phyloP scores from a whole-genome alignment of 179 eudicot species.

The Carnegiea gigantea region DNA sequence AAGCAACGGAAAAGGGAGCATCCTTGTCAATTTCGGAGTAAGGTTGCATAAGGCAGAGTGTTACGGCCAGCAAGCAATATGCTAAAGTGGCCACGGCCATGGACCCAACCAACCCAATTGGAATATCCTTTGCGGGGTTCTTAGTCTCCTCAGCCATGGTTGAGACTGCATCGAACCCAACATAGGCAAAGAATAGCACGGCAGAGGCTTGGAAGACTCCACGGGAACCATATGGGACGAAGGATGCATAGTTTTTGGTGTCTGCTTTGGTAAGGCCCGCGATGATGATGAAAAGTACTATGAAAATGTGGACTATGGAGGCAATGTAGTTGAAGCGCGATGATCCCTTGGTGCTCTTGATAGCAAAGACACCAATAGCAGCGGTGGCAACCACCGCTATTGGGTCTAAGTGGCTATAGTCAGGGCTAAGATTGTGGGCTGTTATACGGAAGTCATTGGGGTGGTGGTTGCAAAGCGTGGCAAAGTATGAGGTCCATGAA shows the following conservation, averaged over 20 bases:
- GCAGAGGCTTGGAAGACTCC: constrained; percentile 74
- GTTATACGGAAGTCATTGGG: constrained; percentile 50
- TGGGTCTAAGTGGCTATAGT: constrained; percentile 63
- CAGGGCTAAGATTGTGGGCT: constrained; percentile 29
- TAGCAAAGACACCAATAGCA: constrained; percentile 41
- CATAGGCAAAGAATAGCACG: constrained; percentile 70
- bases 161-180: constrained; percentile 81
- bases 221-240: constrained; percentile 43
- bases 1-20: constrained; percentile 74
- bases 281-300: constrained; percentile 60
- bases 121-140: constrained; percentile 71
- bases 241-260: constrained; percentile 34
- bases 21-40: constrained; percentile 38
- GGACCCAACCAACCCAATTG: constrained; percentile 75
- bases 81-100: constrained; percentile 51
- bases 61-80: constrained; percentile 57
- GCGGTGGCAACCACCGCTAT: constrained; percentile 46
- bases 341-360: constrained; percentile 50
- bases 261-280: constrained; percentile 61
- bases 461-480: constrained; percentile 58
- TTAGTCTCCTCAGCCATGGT: constrained; percentile 91
- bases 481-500: constrained; percentile 78
- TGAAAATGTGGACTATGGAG: constrained; percentile 51
- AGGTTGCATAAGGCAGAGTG: constrained; percentile 70
- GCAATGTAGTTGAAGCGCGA: constrained; percentile 64